Base-by-base conservation (phyloP, 78 protist species). In the Dictyostelium citrinum region DNA sequence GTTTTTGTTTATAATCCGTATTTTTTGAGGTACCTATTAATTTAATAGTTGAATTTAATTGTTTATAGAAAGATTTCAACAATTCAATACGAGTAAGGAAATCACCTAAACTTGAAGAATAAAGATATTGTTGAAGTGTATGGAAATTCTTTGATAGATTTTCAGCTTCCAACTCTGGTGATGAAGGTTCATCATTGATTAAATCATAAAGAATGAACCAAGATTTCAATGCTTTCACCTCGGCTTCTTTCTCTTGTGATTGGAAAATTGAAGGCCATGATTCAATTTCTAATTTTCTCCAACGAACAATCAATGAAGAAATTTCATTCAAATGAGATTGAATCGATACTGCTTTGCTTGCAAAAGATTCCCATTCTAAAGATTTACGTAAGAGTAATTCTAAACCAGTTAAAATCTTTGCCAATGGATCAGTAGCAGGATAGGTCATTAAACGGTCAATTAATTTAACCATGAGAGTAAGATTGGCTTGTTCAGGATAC, bases 251-350 rank as follows among this genome's bases (percentile, higher is more conserved):
- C 64, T 74, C 96, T 37, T 84, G 91, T 27, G 43, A 60, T n/a
- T 31, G 55, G 74, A 97, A 93, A 35, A 96, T 82, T 24, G 58
- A n/a, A 17, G 96, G 94, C 98, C 98, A 97, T n/a, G 86, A 46
- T n/a, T 84, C 81, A 74, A 96, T 43, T 86, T 97, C 98, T 41
- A 95, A 51, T 60, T 67, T 72, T 58, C 98, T 79, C 98, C 98
- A 97, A 39, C 98, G 91, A 3, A 88, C 61, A 68, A 97, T 77
- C 20, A 97, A 74, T 9, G 80, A 14, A 7, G 68, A 49, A 17
- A 95, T 11, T 8, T 12, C 33, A 55, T 80, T 49, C 64, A 83
- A 64, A 82, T 90, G 79, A 51, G 67, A 20, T 74, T 74, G 90
- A 76, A 97, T 24, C 17, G 93, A 83, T 3, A 82, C 55, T 4